Base-by-base conservation (phyloP, 805 yeast genomes). In the baker's yeast (Saccharomyces cerevisiae) region DNA sequence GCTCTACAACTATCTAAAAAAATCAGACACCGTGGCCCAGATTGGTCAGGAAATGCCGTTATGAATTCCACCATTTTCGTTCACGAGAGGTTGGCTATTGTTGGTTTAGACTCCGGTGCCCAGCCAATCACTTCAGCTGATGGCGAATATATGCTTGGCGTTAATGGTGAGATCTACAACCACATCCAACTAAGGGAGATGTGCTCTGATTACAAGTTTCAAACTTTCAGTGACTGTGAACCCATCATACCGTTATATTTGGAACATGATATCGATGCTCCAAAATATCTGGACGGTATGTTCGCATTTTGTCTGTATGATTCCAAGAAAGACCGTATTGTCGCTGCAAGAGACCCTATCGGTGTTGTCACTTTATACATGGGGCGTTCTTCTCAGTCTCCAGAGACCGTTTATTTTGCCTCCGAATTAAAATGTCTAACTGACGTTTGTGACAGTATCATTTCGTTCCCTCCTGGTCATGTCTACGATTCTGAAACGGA, bases 11-110 rank as follows among this genome's bases (percentile, higher is more conserved):
- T 87, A 70, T 79, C 97, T 59, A 90, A 88, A 74, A 81, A 89
- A 74, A 85, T 91, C 71, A 84, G 98, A 75, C 98, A 91, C 75
- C 85, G 98, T 75, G 98, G 98, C 65, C 98, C 98, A 60, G 98
- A 91, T 74, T 91, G 98, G 98, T 79, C 88, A 36, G 98, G 98
- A 66, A 89, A 88, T 82, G 70, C 79, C 59, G 75, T 79, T 59
- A 82, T 83, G 69, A 87, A 87, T 83, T 71, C 75, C 62, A 88
- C 96, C 51, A 84, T 92, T 61, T 74, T 91, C 62, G 83, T 87
- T 63, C 97, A 91, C 71, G 98, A 91, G 77, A 87, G 98, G 77
- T 79, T 91, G 70, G 92, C 97, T 61, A 90, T 92, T 68, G 98
- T 91, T 57, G 98, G 98, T 62, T 79, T 91, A 63, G 96, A 89